Percentiles rank a stretch among this genome's conserved stretches.
Conservation (phyloP, 306 rosid species). For the Ziziphus jujuba region DNA sequence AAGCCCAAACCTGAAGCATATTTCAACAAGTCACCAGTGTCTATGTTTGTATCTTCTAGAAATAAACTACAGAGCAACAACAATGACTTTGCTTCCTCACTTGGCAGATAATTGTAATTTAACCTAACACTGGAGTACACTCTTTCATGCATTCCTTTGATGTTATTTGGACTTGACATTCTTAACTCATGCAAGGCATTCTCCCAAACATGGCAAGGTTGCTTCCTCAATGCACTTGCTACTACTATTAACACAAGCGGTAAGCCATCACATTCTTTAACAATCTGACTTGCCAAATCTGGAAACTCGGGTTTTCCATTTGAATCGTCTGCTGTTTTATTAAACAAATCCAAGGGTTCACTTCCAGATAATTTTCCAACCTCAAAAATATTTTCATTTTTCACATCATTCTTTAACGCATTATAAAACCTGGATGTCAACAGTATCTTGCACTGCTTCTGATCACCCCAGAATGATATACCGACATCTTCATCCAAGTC, state of each 20-base stretch:
- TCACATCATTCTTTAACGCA: background rate
- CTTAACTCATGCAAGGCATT: constrained; percentile 16
- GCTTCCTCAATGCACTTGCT: constrained; percentile 18
- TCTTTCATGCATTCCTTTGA: constrained; percentile 2
- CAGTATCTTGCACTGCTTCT: background rate
- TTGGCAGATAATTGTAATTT: background rate
- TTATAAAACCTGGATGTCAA: background rate
- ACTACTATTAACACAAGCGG: constrained; percentile 34
- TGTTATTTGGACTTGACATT: background rate
- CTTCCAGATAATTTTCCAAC: background rate
- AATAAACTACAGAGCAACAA: background rate
- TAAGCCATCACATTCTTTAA: constrained; percentile 33
- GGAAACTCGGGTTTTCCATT: too few relatives aligned
- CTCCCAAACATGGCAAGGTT: constrained; percentile 12
- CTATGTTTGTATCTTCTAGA: background rate
- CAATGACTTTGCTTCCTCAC: background rate
- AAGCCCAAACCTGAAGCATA: background rate
- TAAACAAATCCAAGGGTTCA: background rate
- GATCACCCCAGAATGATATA: background rate
- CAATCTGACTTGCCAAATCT: constrained; percentile 15
- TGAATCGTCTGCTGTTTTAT: background rate
- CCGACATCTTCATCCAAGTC: background rate
- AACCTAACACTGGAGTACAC: constrained; percentile 20
- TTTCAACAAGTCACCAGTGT: background rate
- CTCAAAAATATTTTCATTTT: background rate